Percentiles rank a stretch among this genome's conserved stretches.
These are phyloP conservation scores for Saccharomycopsis sp. DNA, from an alignment of 805 yeast genomes.

Conservation along the genomic window DNA sequence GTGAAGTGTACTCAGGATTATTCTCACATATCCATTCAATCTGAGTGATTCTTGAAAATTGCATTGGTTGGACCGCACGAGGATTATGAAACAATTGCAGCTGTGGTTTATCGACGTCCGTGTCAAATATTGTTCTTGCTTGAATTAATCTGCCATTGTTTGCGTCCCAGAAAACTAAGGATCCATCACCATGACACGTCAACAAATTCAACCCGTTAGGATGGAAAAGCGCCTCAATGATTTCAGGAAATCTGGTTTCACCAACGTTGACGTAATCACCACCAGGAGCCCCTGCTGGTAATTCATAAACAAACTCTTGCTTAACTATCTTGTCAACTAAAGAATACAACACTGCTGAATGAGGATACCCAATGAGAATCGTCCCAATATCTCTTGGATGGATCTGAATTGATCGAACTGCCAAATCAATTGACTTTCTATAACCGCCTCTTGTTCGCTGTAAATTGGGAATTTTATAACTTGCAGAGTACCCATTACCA, in stretches of 20 bases:
- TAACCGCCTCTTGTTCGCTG: constrained; percentile 38
- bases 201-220: constrained; percentile 87
- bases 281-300: constrained; percentile 67
- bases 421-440: constrained; percentile 24
- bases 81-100: constrained; percentile 23
- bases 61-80: constrained; percentile 21
- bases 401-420: constrained; percentile 62
- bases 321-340: constrained; percentile 49
- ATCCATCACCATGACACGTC: constrained; percentile 75
- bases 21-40: constrained; percentile 73
- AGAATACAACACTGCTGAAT: constrained; percentile 59
- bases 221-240: constrained; percentile 64
- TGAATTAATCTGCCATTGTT: constrained; percentile 64
- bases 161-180: constrained; percentile 91
- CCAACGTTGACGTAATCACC: constrained; percentile 40
- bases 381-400: constrained; percentile 88
- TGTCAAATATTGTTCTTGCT: constrained; percentile 66
- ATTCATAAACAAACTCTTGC: constrained; percentile 49
- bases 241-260: constrained; percentile 34
- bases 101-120: constrained; percentile 51
- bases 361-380: constrained; percentile 64
- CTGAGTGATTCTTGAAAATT: constrained; percentile 39
- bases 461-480: constrained; percentile 59
- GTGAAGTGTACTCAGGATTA: constrained; percentile 74
- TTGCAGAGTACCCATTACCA: constrained; percentile 65